These are phyloP conservation scores for Hypoxylon rickii DNA, from an alignment of 495 filamentous ascomycete species.

Conservation along the genomic window DNA sequence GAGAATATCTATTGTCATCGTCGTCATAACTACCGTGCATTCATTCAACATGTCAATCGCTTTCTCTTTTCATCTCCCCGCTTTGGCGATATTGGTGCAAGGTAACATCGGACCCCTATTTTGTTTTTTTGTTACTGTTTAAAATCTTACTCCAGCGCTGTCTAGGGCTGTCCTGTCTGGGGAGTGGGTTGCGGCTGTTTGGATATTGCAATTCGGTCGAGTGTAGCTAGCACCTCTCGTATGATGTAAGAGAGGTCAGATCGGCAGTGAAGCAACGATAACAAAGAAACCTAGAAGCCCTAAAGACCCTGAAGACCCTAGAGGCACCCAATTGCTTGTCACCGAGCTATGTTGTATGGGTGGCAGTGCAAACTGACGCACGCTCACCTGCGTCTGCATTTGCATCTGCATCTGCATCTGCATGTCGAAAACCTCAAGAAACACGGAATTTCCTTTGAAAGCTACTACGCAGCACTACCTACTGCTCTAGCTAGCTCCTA, in stretches of 20 bases:
- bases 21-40: conserved; percentile 12
- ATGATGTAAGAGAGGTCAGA: conserved; percentile 21
- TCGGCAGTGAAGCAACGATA: conserved; percentile 11
- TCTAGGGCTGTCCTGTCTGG: too few relatives aligned
- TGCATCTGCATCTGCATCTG: too few relatives aligned
- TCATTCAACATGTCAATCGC: neutral
- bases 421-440: neutral
- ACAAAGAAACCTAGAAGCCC: neutral
- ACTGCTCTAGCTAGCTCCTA: too few relatives aligned
- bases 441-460: too few relatives aligned
- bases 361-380: conserved; percentile 13
- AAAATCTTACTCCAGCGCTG: neutral
- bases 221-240: conserved; percentile 2
- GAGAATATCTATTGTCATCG: conserved; percentile 1
- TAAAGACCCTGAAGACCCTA: too few relatives aligned
- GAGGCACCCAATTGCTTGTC: conserved; percentile 15
- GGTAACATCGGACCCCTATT: conserved; percentile 7
- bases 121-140: too few relatives aligned
- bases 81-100: conserved; percentile 8
- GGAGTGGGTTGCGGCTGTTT: neutral
- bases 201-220: neutral
- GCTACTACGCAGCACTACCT: too few relatives aligned
- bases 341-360: conserved; percentile 4
- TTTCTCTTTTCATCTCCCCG: neutral
- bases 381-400: too few relatives aligned